phyloP scores from a whole-genome alignment of 352 stramenopile genomes.

The Bremia lactucae region DNA sequence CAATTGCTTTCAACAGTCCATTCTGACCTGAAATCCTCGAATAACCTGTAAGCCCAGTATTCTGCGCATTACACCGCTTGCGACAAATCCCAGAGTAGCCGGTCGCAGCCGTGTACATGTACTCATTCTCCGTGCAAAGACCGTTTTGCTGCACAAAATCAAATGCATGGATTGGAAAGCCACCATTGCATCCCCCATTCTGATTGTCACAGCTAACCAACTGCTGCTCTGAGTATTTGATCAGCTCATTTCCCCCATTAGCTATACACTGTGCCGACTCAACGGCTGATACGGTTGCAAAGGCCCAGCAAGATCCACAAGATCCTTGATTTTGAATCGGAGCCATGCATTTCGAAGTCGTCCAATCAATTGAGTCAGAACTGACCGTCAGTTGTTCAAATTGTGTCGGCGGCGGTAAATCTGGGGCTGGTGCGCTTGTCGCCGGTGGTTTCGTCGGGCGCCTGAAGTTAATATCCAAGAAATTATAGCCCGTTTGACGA shows the following conservation, averaged over 20 bases:
- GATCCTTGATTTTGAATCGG: constrained; percentile 91
- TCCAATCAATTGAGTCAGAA: constrained; percentile 33
- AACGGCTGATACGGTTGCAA: constrained; percentile 87
- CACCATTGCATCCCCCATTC: constrained; percentile 87
- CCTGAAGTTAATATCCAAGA: constrained; percentile 18
- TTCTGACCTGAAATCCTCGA: constrained; percentile 35
- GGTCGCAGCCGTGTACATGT: constrained; percentile 24
- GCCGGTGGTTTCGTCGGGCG: constrained; percentile 1
- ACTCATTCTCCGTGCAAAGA: constrained; percentile 43
- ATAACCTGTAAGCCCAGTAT: constrained; percentile 44
- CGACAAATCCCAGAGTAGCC: constrained; percentile 16
- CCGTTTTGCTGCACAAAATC: constrained; percentile 85
- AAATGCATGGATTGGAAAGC: constrained; percentile 83
- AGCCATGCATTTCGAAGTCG: constrained; percentile 29
- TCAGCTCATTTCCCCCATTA: constrained; percentile 45
- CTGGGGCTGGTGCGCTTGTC: constrained; percentile 4
- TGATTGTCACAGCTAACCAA: constrained; percentile 84
- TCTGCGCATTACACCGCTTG: constrained; percentile 15
- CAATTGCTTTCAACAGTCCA: constrained; percentile 18
- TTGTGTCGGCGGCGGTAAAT: constrained; percentile 5
- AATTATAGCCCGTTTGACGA: constrained; percentile 13
- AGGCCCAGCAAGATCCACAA: constrained; percentile 97
- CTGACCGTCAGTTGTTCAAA: constrained; percentile 2
- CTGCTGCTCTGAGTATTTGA: constrained; percentile 90
- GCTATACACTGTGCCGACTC: constrained; percentile 87